Evolutionary conservation across 2,329 filamentous ascomycete species (phyloP), one percentile per base, ranked within the genome.

Genomic region (Alternaria novae-zelandiae): DNA sequence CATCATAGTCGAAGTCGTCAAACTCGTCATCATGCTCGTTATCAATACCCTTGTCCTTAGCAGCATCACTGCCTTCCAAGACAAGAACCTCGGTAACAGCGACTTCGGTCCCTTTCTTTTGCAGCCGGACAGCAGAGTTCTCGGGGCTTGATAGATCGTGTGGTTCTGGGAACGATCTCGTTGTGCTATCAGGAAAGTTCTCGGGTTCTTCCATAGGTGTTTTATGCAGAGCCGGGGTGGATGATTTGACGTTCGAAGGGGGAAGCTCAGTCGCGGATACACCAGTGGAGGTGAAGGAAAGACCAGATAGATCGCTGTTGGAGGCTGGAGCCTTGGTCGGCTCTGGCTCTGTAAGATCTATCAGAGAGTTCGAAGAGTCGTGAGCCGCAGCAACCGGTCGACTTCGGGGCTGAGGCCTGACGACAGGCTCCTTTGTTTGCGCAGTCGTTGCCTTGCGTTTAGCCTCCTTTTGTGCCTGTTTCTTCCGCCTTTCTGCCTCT

Each of bases 401-500:
- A 20, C 11, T 41, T 23, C 11, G 43, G 49, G 26, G 69, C 64
- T 11, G 43, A 54, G 26, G 70, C 63, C 44, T 69, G 46, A 9
- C 28, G 1, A 41, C 23, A 36, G 30, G 13, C 9, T 53, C 23
- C 9, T 53, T 15, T 8, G 13, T n/a, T 41, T 17, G 28, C 30
- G 12, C 8, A 17, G 12, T 53, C 11, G 49, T 20, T 26, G 69
- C 65, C 20, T 71, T 69, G 13, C 65, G 61, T 41, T 73, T 69
- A 4, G 71, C 69, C 43, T 71, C 65, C 43, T 70, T 63, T 53
- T 66, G 66, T 4, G 66, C 64, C 54, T 79, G 78, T 51, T 78
- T 70, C 57, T 82, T 80, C 50, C 80, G 77, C 54, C 74, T 74
- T 55, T 80, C 75, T 5, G 78, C 72, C 36, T 73, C 12, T 51